phyloP scores from a whole-genome alignment of 2,329 filamentous ascomycete genomes.

The Claviceps sp. region DNA sequence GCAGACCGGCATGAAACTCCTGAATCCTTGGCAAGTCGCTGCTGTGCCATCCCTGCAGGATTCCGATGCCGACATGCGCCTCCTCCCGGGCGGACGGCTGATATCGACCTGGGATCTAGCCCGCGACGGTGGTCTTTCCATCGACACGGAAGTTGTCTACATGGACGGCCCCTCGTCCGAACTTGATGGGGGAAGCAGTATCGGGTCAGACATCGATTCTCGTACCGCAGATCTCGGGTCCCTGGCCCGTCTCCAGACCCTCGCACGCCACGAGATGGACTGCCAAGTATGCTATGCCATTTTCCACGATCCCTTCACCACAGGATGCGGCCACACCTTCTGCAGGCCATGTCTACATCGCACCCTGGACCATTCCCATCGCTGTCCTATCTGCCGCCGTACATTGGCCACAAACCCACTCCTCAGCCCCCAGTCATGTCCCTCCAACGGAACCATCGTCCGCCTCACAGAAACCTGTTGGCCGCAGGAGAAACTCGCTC shows the following conservation, averaged over 20 bases:
- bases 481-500: conserved; percentile 46
- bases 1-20: conserved; percentile 24
- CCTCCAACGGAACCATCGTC: conserved; percentile 49
- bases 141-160: conserved; percentile 43
- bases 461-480: conserved; percentile 56
- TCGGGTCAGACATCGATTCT: background rate
- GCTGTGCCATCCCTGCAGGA: conserved; percentile 27
- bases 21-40: conserved; percentile 26
- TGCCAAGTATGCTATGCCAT: conserved; percentile 81
- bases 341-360: conserved; percentile 68
- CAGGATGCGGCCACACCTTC: conserved; percentile 78
- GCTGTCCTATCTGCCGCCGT: conserved; percentile 72
- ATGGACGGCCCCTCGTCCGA: conserved; percentile 12
- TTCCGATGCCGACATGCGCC: conserved; percentile 16
- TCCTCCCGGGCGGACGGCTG: conserved; percentile 44
- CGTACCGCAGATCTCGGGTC: background rate
- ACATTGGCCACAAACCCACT: conserved; percentile 38
- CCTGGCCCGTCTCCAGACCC: conserved; percentile 46
- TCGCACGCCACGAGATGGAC: conserved; percentile 58
- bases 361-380: conserved; percentile 60
- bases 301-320: conserved; percentile 72
- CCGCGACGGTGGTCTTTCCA: conserved; percentile 43
- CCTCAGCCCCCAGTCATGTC: conserved; percentile 26
- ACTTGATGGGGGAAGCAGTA: background rate
- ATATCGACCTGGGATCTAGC: conserved; percentile 55